Base-by-base conservation (phyloP, 192 early-diverging fungal genomes). In the Haplosporangium gracile region DNA sequence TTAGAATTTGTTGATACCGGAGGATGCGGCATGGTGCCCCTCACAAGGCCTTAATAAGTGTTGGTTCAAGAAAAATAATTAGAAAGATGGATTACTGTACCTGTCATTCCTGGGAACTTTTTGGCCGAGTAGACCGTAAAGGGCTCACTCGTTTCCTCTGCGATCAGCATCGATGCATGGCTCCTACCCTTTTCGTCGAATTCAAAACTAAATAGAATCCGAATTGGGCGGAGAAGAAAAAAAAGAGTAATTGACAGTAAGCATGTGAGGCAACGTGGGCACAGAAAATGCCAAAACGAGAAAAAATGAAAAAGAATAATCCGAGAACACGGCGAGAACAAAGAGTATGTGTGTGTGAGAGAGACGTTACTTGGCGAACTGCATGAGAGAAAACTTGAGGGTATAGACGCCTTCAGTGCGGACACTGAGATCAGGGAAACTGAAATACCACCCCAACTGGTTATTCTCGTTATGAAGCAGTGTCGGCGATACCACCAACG, bases 21-120 rank as follows among this genome's bases (percentile, higher is more conserved):
- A 45, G 43, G 11, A 45, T 45, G 3, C 11, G 43, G 13, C 43
- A 2, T 10, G 43, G 13, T 10, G 2, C 43, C 43, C 2, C 11
- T 10, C 43, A 45, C 2, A 36, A 36, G 1, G 36, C 36, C 36
- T 45, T 45, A 13, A 43, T 43, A 2, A 13, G 43, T 15, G 43
- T 45, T 1, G 20, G 32, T 70, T 2, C 16, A 18, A 32, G 39
- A 34, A 32, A 32, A 5, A 76, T 1, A 36, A 74, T 16, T 26
- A 22, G 53, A 77, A 70, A 74, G 22, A 5, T 0, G 16, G 26
- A 20, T 38, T 53, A 42, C 18, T 40, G 26, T 91, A 95, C 95
- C 95, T 80, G 94, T 96, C 95, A 96, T 96, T 70, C 95, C 95
- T 0, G 95, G 95, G 76, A 95, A 96, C 75, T 95, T 95, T 88